Conservation (phyloP, 2,329 filamentous ascomycete genomes). For the Fusarium marasasianum region DNA sequence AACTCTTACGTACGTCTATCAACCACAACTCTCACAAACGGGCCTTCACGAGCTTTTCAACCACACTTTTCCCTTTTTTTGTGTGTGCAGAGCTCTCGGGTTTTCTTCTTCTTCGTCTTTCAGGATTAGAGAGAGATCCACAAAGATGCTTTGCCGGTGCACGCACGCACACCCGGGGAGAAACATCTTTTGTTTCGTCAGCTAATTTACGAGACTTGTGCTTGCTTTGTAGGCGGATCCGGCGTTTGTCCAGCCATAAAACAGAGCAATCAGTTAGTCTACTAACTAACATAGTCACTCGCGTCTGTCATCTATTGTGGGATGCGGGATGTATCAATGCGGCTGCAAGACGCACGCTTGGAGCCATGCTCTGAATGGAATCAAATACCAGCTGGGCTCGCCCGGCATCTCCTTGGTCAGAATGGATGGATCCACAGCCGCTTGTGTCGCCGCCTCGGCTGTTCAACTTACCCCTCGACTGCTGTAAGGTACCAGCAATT, state of each 20-base stretch:
- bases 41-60: constrained; percentile 30
- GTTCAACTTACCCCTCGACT: constrained; percentile 23
- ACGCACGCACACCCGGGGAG: constrained; percentile 17
- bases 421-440: constrained; percentile 22
- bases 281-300: background rate
- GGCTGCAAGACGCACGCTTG: background rate
- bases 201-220: background rate
- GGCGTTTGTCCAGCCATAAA: constrained; percentile 11
- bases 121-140: constrained; percentile 13
- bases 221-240: constrained; percentile 11
- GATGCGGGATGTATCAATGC: constrained; percentile 1
- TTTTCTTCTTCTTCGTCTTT: background rate
- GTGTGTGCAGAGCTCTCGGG: background rate
- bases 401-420: constrained; percentile 19
- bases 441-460: constrained; percentile 24
- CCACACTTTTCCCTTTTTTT: background rate
- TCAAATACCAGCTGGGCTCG: constrained; percentile 23
- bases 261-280: background rate
- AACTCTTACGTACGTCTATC: constrained; percentile 22
- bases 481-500: constrained; percentile 35
- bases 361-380: background rate
- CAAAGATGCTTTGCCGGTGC: constrained; percentile 3
- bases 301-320: background rate
- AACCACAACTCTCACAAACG: background rate
- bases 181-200: constrained; percentile 7